phyloP scores from a whole-genome alignment of 805 yeast species.

The Danielia oregonensis region DNA sequence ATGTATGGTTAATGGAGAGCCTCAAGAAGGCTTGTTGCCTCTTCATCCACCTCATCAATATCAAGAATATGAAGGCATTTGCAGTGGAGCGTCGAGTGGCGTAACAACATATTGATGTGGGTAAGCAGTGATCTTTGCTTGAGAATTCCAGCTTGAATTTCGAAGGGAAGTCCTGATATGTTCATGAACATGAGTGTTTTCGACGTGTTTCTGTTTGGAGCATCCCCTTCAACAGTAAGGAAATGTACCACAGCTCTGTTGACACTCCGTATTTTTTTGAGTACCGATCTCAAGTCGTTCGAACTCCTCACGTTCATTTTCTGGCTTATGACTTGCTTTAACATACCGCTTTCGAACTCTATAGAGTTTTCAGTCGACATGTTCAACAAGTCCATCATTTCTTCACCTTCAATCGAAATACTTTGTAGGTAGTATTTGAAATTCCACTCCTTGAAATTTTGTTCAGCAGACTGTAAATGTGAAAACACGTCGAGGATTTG shows the following conservation, averaged over 20 bases:
- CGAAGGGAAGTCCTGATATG: background rate
- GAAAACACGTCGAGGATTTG: background rate
- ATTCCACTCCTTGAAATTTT: background rate
- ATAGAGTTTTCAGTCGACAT: slow-evolving; percentile 5
- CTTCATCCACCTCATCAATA: too few species aligned
- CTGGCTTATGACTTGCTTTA: slow-evolving; percentile 5
- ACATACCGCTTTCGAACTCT: background rate
- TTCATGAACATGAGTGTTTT: background rate
- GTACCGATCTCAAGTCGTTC: slow-evolving; percentile 2
- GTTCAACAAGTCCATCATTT: slow-evolving; percentile 6
- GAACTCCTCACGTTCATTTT: slow-evolving; percentile 5
- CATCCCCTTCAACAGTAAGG: slow-evolving; percentile 1
- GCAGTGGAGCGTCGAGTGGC: background rate
- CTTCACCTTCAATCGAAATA: background rate
- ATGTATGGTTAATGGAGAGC: too few species aligned
- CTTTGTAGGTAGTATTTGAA: slow-evolving; percentile 4
- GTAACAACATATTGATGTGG: background rate
- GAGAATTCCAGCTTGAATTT: background rate
- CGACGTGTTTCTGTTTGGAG: background rate
- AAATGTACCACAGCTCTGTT: slow-evolving; percentile 1
- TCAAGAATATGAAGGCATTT: background rate
- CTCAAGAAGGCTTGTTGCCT: too few species aligned
- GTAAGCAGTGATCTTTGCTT: background rate
- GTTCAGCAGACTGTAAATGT: background rate
- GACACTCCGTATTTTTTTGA: slow-evolving; percentile 1